Evolutionary conservation across 2,329 filamentous ascomycete genomes (phyloP), one percentile per base, ranked within the genome.

Genomic region (Colletotrichum graminicola): DNA sequence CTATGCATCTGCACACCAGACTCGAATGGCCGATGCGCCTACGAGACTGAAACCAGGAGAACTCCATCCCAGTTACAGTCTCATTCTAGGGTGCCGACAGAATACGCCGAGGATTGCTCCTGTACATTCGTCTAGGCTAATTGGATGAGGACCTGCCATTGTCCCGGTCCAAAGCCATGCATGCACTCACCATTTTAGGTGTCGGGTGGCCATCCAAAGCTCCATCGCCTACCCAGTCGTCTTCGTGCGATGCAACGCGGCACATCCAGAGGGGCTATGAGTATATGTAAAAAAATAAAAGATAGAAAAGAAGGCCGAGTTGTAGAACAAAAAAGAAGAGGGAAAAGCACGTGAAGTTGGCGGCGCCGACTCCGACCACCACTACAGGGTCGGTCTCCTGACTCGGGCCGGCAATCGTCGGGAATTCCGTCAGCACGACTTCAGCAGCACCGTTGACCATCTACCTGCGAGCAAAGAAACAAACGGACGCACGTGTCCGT

Each of bases 361-460:
- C 62, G 67, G 55, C 67, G 49, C 54, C 41, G 49, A 26, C 23
- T 36, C 67, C 55, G 63, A 32, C 26, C 32, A 14, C 11, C 11
- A 51, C 32, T 39, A 32, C 29, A 2, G 29, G 4, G 29, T 29
- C 29, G 62, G 56, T 32, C 56, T 39, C 16, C 43, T 67, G 51
- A 62, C 51, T 71, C 68, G 67, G 64, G 54, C 56, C 67, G 67
- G 63, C 36, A 67, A 67, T 71, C 55, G 51, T 43, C 67, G 57
- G 63, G 51, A 52, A 57, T 67, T 47, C 43, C 45, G n/a, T 55
- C 57, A 34, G 34, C 57, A 39, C 47, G 51, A 54, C 32, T 11
- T 34, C 49, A 47, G 34, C 63, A 41, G 34, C 63, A 41, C 41
- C 47, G 63, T 66, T 54, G 23, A 16, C n/a, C 29, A 32, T 32